Percentiles rank a stretch among this genome's conserved stretches.
These are phyloP conservation scores for Hyphopichia buzzinii DNA, from an alignment of 1,139 yeast genomes.

Conservation along the genomic window DNA sequence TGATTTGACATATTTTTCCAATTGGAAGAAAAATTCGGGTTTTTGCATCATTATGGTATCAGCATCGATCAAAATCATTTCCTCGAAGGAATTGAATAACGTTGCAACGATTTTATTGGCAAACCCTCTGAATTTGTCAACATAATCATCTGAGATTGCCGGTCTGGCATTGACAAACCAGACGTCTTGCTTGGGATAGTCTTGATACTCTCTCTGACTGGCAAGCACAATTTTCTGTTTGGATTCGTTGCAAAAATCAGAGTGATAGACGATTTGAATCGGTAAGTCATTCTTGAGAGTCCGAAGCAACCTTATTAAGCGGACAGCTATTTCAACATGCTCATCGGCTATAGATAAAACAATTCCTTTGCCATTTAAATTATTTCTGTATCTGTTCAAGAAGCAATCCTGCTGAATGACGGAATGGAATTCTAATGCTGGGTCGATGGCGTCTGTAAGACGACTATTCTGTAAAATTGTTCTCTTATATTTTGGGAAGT, in stretches of 20 bases:
- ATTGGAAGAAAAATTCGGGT: slow-evolving; percentile 36
- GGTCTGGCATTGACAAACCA: slow-evolving; percentile 42
- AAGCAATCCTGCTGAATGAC: slow-evolving; percentile 10
- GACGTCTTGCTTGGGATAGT: slow-evolving; percentile 37
- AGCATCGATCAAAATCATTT: slow-evolving; percentile 49
- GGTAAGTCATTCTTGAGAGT: slow-evolving; percentile 32
- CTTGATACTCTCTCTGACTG: slow-evolving; percentile 20
- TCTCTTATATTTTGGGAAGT: slow-evolving; percentile 1
- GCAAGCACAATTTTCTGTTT: slow-evolving; percentile 23
- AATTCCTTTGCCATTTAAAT: slow-evolving; percentile 34
- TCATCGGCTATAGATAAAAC: slow-evolving; percentile 35
- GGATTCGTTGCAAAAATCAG: slow-evolving; percentile 21
- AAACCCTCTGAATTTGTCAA: slow-evolving; percentile 32
- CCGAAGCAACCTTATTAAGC: slow-evolving; percentile 29
- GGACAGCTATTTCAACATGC: slow-evolving; percentile 26
- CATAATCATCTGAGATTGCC: slow-evolving; percentile 25
- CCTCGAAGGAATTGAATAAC: slow-evolving; percentile 50
- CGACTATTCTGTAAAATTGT: not conserved
- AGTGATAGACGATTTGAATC: slow-evolving; percentile 31
- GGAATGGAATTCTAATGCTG: not conserved
- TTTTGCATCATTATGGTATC: slow-evolving; percentile 44
- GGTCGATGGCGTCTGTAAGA: not conserved
- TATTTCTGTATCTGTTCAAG: slow-evolving; percentile 17
- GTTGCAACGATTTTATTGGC: slow-evolving; percentile 52
- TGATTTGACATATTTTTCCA: slow-evolving; percentile 30